Percentiles rank a stretch among this genome's conserved stretches.
phyloP scores from a whole-genome alignment of 176 grass and related monocot genomes.

The Carex scoparia region DNA sequence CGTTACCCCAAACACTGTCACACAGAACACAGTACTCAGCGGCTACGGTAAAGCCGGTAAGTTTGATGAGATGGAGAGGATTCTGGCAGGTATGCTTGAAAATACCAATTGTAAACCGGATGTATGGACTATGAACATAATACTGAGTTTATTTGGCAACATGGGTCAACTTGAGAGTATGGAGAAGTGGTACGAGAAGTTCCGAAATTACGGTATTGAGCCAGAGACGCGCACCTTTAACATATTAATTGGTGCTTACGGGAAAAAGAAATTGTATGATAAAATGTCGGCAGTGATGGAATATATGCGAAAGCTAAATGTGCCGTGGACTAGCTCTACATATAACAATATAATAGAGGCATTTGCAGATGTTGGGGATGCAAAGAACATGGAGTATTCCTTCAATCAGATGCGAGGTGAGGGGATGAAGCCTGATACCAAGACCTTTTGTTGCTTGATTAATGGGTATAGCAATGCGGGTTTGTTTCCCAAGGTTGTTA shows the following conservation, averaged over 20 bases:
- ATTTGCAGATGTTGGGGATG: constrained; percentile 67
- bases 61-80: constrained; percentile 72
- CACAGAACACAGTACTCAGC: constrained; percentile 79
- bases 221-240: constrained; percentile 89
- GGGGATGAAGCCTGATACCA: constrained; percentile 74
- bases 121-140: constrained; percentile 96
- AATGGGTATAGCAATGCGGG: constrained; percentile 73
- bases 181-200: constrained; percentile 97
- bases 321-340: constrained; percentile 86
- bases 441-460: constrained; percentile 88
- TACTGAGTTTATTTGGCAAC: constrained; percentile 84
- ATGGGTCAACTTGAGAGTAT: constrained; percentile 53
- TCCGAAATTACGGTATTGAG: constrained; percentile 70
- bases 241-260: constrained; percentile 85
- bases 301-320: constrained; percentile 80
- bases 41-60: constrained; percentile 74
- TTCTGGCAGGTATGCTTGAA: constrained; percentile 66
- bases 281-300: constrained; percentile 97
- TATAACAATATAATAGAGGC: constrained; percentile 94
- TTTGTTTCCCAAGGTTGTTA: constrained; percentile 90
- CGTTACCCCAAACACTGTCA: constrained; percentile 73
- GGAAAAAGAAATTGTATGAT: constrained; percentile 80
- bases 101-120: constrained; percentile 61
- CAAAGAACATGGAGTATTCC: constrained; percentile 80
- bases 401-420: constrained; percentile 93